Evolutionary conservation across 257 asterid genomes (phyloP), one percentile per base, ranked within the genome.

Genomic region (Scutellaria barbata): DNA sequence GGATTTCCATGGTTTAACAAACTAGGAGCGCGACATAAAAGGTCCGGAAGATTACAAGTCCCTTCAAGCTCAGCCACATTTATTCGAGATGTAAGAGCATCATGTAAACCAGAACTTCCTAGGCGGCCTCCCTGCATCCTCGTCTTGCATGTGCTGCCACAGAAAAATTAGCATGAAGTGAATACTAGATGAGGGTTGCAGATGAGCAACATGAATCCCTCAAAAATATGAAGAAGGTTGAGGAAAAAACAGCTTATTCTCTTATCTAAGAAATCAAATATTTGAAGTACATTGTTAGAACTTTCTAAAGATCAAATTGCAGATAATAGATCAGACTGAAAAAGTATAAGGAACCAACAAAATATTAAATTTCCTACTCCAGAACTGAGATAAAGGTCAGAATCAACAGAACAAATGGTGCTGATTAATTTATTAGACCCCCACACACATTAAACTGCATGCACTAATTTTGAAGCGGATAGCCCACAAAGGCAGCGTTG

Each of bases 81-180:
- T 78, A 85, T 83, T 84, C 10, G 10, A 72, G 59, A 42, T 45
- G 16, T 6, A 20, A 41, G 70, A 71, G 65, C 37, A 66, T 60
- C 50, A 59, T 33, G 73, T 72, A 51, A 62, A 11, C 81, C 81
- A 63, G 78, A 81, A 90, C 78, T 90, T 90, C 77, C 94, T 81
- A 65, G 83, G 63, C 2, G 97, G 96, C 77, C 92, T 85, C 61
- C 92, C 94, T 47, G 93, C 92, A 69, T 90, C 97, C 78, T 90
- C 96, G 64, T 90, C 97, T 81, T 88, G 97, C 96, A 90, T 83
- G 82, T 90, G 95, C 94, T 90, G 94, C 73, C 71, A 85, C 55
- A 70, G n/a, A 58, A 74, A 72, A 16, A 51, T 56, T 16, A 62
- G 25, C 70, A 10, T 7, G 17, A 58, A 45, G 73, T 79, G 50